A percentile compares a stretch with the other conserved stretches of the same genome.
phyloP scores from a whole-genome alignment of 176 grass and related monocot species.

The Rhynchospora tenuis region DNA sequence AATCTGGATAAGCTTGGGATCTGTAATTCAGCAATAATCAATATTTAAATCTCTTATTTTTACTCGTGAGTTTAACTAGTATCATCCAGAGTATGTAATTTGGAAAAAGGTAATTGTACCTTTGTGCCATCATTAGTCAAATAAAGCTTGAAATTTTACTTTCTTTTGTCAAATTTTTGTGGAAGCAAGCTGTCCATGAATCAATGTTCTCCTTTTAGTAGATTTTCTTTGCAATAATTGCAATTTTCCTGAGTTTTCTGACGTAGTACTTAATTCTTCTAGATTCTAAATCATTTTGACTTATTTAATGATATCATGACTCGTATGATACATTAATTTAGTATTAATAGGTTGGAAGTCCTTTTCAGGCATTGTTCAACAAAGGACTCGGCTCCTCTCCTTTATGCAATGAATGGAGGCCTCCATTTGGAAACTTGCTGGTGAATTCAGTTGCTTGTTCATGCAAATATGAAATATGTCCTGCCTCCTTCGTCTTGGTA shows the following conservation, averaged over 20 bases:
- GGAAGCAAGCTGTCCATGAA: background rate
- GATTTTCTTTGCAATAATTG: background rate
- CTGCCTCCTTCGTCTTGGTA: background rate
- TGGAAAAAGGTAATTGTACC: background rate
- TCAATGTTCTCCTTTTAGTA: background rate
- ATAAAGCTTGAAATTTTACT: background rate
- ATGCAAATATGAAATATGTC: background rate
- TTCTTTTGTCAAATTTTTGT: too few relatives aligned
- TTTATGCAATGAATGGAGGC: background rate
- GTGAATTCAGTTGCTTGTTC: background rate
- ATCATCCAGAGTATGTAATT: background rate
- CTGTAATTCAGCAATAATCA: background rate
- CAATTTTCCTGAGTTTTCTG: background rate
- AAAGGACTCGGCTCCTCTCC: background rate
- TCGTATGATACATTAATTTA: background rate
- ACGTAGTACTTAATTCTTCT: background rate
- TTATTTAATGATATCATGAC: background rate
- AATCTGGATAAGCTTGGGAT: background rate
- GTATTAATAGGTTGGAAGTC: background rate
- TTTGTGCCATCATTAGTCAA: background rate
- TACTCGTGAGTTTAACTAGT: background rate
- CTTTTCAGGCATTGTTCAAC: background rate
- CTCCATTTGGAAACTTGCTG: background rate
- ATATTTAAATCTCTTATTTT: background rate
- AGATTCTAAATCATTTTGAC: background rate